Evolutionary conservation across 352 stramenopile genomes (phyloP).

Genomic region (Pythium apleroticum): DNA sequence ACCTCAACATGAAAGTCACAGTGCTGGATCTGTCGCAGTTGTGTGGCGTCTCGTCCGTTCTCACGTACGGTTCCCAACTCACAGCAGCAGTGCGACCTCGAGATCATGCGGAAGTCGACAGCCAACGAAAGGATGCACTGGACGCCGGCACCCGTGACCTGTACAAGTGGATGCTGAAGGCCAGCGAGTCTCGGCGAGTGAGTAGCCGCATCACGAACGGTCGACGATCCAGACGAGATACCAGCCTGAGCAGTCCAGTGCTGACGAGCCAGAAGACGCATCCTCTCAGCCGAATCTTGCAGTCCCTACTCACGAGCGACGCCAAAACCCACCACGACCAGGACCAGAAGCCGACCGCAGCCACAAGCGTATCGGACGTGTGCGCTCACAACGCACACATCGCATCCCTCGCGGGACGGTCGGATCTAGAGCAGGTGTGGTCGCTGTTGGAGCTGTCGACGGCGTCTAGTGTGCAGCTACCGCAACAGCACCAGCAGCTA

Average conservation of each 20-base stretch:
- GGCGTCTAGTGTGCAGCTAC: constrained; percentile 45
- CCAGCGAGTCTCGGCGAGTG: constrained; percentile 10
- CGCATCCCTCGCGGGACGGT: constrained; percentile 50
- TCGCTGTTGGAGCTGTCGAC: constrained; percentile 72
- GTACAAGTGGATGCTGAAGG: constrained; percentile 31
- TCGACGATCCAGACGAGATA: constrained; percentile 6
- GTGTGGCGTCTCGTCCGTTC: constrained; percentile 69
- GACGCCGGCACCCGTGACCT: constrained; percentile 27
- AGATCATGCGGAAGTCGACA: not conserved
- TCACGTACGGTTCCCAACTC: constrained; percentile 58
- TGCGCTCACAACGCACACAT: constrained; percentile 66
- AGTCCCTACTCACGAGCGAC: constrained; percentile 36
- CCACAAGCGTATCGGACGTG: constrained; percentile 33
- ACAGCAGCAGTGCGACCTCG: not conserved
- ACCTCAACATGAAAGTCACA: constrained; percentile 70
- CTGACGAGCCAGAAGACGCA: constrained; percentile 29
- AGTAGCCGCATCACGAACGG: constrained; percentile 12
- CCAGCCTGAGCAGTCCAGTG: constrained; percentile 11
- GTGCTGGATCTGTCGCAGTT: constrained; percentile 74
- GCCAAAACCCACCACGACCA: constrained; percentile 3
- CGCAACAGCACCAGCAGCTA: constrained; percentile 18
- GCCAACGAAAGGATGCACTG: not conserved
- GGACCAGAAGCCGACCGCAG: not conserved
- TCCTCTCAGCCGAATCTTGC: constrained; percentile 44
- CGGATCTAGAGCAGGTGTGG: constrained; percentile 82